Conservation (phyloP, 1,284 basidiomycete species). For the Taiwanofungus camphoratus region DNA sequence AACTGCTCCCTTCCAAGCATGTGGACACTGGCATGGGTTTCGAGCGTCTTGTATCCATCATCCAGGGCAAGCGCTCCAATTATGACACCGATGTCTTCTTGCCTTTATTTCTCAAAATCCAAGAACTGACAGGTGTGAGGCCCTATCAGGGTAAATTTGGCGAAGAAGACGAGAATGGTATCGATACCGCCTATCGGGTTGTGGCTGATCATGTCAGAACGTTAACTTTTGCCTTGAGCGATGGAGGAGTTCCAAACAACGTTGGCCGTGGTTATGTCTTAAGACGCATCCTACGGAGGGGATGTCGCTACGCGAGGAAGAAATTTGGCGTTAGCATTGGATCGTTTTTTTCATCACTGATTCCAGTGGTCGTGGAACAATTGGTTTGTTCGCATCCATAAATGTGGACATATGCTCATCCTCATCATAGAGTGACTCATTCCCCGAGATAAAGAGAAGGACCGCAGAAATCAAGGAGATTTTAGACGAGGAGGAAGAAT, state of each 20-base stretch:
- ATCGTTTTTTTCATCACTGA: constrained; percentile 89
- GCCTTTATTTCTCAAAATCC: constrained; percentile 86
- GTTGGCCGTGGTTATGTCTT: constrained; percentile 96
- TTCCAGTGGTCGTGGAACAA: constrained; percentile 86
- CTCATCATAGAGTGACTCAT: constrained; percentile 67
- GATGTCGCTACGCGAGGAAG: constrained; percentile 92
- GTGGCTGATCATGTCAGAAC: constrained; percentile 97
- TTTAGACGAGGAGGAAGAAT: constrained; percentile 95
- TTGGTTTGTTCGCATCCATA: constrained; percentile 51
- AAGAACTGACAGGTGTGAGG: constrained; percentile 85
- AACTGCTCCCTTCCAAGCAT: constrained; percentile 85
- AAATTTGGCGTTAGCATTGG: constrained; percentile 95
- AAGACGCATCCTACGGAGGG: constrained; percentile 86
- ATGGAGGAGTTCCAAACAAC: constrained; percentile 95
- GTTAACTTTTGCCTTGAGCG: constrained; percentile 91
- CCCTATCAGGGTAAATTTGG: constrained; percentile 90
- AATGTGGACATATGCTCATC: constrained; percentile 5
- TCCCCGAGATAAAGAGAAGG: constrained; percentile 91
- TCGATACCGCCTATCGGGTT: constrained; percentile 97
- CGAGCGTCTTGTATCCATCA: constrained; percentile 91
- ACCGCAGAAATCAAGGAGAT: constrained; percentile 90
- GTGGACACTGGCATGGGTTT: constrained; percentile 99
- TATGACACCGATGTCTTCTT: constrained; percentile 97
- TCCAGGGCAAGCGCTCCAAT: constrained; percentile 91
- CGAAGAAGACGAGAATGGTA: constrained; percentile 87